A percentile compares a stretch with the other conserved stretches of the same genome.
phyloP scores from a whole-genome alignment of 163 green algal genomes.

The Chlamydomonas reinhardtii region DNA sequence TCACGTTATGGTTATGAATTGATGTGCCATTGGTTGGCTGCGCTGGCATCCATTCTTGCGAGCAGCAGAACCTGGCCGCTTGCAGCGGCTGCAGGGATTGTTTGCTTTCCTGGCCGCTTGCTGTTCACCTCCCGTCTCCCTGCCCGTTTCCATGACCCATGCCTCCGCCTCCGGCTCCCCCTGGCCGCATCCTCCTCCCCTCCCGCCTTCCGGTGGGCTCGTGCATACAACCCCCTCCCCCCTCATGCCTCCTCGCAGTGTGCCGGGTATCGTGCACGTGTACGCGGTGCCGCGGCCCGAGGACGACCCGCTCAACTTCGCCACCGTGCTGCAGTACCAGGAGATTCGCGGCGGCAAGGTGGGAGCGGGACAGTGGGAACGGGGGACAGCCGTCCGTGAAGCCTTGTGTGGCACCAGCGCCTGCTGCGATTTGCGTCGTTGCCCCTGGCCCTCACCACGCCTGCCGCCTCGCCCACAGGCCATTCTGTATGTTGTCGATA shows the following conservation, averaged over 20 bases:
- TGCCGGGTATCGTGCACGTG: slow-evolving; percentile 56
- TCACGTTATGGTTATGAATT: no score
- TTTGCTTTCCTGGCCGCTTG: no score
- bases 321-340: slow-evolving; percentile 59
- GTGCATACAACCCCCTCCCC: not conserved
- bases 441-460: no score
- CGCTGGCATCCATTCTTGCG: no score
- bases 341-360: slow-evolving; percentile 50
- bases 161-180: no score
- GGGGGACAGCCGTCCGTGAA: not conserved
- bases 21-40: no score
- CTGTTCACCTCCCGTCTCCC: no score
- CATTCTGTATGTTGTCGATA: slow-evolving; percentile 43
- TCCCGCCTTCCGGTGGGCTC: not conserved
- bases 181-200: not conserved
- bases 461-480: slow-evolving; percentile 25
- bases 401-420: no score
- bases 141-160: no score
- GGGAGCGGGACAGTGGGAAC: not conserved
- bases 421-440: no score
- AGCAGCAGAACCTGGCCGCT: no score
- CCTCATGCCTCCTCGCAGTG: not conserved
- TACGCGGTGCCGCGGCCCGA: slow-evolving; percentile 39
- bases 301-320: slow-evolving; percentile 57
- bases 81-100: no score